Base-by-base conservation (phyloP, 2,329 filamentous ascomycete species). In the Claviceps arundinis region DNA sequence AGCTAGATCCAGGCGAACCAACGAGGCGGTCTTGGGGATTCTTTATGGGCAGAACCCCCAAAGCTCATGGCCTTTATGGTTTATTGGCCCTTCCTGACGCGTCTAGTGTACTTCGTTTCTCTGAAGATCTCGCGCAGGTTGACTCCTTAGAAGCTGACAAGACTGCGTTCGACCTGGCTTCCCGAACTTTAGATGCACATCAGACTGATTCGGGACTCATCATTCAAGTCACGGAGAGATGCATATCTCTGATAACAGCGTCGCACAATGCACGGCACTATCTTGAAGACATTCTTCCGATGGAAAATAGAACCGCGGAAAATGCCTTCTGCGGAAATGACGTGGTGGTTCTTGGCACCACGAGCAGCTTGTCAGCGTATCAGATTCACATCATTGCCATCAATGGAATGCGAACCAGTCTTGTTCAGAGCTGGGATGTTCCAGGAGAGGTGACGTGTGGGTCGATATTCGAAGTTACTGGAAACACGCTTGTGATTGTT, bases 1-100 rank as follows among this genome's bases (percentile, higher is more conserved):
- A 81, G 22, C 68, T 81, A 11, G 74, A 78, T 22, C 75, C 72
- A 44, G 68, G 67, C 7, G 68, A 69, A 6, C 69, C 71, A 2
- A 71, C 80, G 37, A 74, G 71, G 49, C 69, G 73, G 47, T 74
- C 71, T 16, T 84, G 80, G 78, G 67, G 74, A 13, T 70, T 83
- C 37, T 65, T 59, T 7, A 52, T 60, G 9, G 56, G 62, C 5
- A 52, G 54, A 8, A 50, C 53, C 7, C 48, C 56, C 17, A 58
- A 51, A 3, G 53, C 54, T 4, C 50, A 52, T 52, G 56, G 58
- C 24, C 57, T 65, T 26, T 62, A 63, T 52, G 62, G 76, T 13
- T 61, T 82, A 1, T 54, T 80, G 4, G 73, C 77, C 1, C 64
- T 76, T 17, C 75, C 76, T 4, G 69, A 75, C 56, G 68, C 65